phyloP scores from a whole-genome alignment of 805 yeast species.

The Cyberlindnera mycetangii region DNA sequence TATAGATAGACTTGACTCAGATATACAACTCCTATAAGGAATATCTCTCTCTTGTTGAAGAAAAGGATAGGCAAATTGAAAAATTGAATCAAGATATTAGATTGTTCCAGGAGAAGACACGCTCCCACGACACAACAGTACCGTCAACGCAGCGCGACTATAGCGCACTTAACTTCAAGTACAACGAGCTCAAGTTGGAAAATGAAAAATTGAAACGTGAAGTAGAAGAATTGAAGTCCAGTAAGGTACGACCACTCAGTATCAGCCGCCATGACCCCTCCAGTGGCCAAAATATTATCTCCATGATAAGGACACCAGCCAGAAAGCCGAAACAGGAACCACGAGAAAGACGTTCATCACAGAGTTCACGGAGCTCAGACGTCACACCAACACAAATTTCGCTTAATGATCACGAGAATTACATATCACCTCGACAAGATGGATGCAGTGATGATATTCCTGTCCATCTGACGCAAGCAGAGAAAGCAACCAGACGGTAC shows the following conservation, averaged over 20 bases:
- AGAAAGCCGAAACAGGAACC: neutral
- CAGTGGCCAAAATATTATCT: constrained; percentile 3
- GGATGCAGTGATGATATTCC: neutral
- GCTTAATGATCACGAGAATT: neutral
- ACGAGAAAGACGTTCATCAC: neutral
- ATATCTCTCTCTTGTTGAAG: neutral
- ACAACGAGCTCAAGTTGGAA: constrained; percentile 5
- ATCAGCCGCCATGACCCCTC: neutral
- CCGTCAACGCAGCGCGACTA: constrained; percentile 1
- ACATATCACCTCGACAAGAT: neutral
- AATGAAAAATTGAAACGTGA: constrained; percentile 1
- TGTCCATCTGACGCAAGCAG: constrained; percentile 1
- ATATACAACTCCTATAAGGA: neutral
- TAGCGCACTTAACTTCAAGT: constrained; percentile 9
- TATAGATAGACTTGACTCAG: neutral
- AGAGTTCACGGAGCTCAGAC: neutral
- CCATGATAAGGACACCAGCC: constrained; percentile 1
- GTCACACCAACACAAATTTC: constrained; percentile 3
- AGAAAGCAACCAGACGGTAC: neutral
- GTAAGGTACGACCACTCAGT: neutral
- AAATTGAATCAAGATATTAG: neutral
- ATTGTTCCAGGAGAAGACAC: neutral
- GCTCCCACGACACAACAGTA: neutral
- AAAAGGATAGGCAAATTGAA: neutral
- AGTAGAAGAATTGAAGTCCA: constrained; percentile 1